Base-by-base conservation (phyloP, 2,329 filamentous ascomycete genomes). In the Parastagonospora avenae region DNA sequence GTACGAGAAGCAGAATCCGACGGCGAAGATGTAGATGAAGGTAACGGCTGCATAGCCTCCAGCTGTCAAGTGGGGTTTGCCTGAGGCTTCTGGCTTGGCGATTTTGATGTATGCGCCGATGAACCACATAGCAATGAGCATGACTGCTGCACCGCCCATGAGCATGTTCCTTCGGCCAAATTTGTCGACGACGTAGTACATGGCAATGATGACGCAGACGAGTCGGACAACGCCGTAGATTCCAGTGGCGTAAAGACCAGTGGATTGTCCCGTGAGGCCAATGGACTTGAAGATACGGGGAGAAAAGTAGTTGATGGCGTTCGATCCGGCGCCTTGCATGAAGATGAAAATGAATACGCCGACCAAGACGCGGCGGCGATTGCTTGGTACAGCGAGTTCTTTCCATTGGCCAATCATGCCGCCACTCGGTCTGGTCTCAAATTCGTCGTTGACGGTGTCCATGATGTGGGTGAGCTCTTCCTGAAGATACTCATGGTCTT, bases 151-250 rank as follows among this genome's bases (percentile, higher is more conserved):
- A 47, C 89, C 89, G 54, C 82, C 77, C 70, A 91, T 80, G 44
- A 91, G 80, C 14, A 91, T 80, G 16, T 81, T 83, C 47, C 85
- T 79, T 27, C 85, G 80, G 19, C 85, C 85, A 6, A 86, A 73
- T 54, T 80, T 81, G 67, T 91, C 88, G 54, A 90, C 85, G 39
- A 90, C 79, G 67, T 82, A 84, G 52, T 90, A 76, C 11, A 90
- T 78, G 85, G 87, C 91, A 54, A 91, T 52, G 28, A 91, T 70
- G 0, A 88, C 90, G 35, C 88, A 73, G 0, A 80, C 73, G 0
- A 87, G 90, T 78, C 91, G 91, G 66, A 92, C 86, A 1, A 91
- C 85, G 42, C 89, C 89, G 60, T 90, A 92, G 55, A 92, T 84
- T 19, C 89, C 89, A 0, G 89, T 92, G 0, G 88, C 89, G 31